Base-by-base conservation (phyloP, 495 filamentous ascomycete species). In the Stereocaulon alpinum region DNA sequence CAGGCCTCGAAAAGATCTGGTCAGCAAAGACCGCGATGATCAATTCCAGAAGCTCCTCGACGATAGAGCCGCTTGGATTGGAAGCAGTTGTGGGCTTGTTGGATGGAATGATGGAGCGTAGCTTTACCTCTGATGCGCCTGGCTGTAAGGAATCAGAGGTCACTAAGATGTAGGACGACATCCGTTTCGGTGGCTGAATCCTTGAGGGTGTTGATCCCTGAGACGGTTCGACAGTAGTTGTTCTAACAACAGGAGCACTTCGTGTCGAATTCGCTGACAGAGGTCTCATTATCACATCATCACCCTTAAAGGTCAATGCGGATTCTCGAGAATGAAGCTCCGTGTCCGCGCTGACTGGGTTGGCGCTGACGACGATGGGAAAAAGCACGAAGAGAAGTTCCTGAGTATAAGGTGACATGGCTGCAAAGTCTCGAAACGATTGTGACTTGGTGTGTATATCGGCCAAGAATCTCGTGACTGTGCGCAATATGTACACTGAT, bases 91-190 rank as follows among this genome's bases (percentile, higher is more conserved):
- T 61, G 20, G 58, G 61, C 10, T 69, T 67, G 76, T 72, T 80
- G 0, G 84, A 78, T 20, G 79, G 80, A 61, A 85, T 74, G 40
- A 77, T 75, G 65, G 86, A 73, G 61, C 76, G 84, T 58, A 94
- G 72, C 20, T 80, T 82, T 12, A 81, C 78, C 22, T 81, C 76
- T 7, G 82, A 81, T 4, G 82, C 77, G 12, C 69, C 67, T 55
- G 79, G 71, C 30, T 78, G 71, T 2, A 76, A 70, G 51, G 79
- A 77, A 53, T 91, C 83, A 15, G 87, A 83, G 14, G 87, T 87
- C 20, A 97, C 78, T 18, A 98, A 74, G 37, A 97, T 84, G 64
- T 96, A 97, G 6, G 91, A 93, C 10, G 93, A 96, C 2, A 86
- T 84, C 58, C 89, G 82, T 37, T 83, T 83, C 22, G 85, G 77